Evolutionary conservation across 139 green algal genomes (phyloP), one percentile per base, ranked within the genome.

Genomic region (Coelastrella sp.): DNA sequence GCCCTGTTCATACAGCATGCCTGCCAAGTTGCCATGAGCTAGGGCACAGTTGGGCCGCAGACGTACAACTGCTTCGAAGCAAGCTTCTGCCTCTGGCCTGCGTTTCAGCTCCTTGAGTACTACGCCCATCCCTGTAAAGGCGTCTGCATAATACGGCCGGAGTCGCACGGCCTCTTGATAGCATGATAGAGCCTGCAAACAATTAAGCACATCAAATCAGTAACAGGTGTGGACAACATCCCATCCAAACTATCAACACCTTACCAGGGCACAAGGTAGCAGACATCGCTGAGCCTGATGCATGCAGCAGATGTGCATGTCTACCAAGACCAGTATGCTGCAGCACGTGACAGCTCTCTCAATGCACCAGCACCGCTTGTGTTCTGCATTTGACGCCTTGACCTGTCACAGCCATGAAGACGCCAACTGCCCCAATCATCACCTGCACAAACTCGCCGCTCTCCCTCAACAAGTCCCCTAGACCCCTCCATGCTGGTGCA

Each of bases 401-500:
- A n/a, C n/a, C n/a, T n/a, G n/a, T n/a, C n/a, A n/a, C n/a, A n/a
- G n/a, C n/a, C n/a, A n/a, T n/a, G n/a, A n/a, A n/a, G n/a, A n/a
- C 15, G 45, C 45, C 11, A 57, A 13, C 45, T 2, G 11, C 45
- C 19, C 17, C 1, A 1, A 69, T n/a, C 1, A n/a, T 5, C 43
- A 69, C 79, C 45, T 91, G 72, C 4, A 64, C 50, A 45, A 90
- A 82, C 34, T 95, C 88, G 5, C 88, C 89, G 2, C 53, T 67
- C 86, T 96, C 95, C 3, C 92, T 67, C 32, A 88, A 88, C 51
- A 92, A 60, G 85, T 96, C 95, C 0, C 90, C 95, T 30, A 98
- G 88, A 37, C 95, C 95, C 19, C 89, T 73, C 93, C 92, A 98
- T n/a, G 95, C 95, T 19, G 91, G 88, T 5, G 91, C 91, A 83